A percentile compares a stretch with the other conserved stretches of the same genome.
Conservation (phyloP, 148 eudicot species). For the Amaranthus cruentus region DNA sequence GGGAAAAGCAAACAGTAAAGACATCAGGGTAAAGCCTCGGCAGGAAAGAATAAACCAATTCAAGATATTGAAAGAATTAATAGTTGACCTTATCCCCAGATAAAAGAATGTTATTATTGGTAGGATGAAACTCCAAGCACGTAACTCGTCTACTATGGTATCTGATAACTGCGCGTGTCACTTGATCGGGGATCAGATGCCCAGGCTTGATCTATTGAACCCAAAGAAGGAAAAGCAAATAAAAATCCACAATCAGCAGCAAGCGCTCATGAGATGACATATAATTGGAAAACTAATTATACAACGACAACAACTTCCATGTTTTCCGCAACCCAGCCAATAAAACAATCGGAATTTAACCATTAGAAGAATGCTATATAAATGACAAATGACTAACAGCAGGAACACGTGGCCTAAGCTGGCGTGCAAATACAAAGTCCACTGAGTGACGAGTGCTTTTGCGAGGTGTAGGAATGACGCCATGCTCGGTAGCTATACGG, state of each 20-base stretch:
- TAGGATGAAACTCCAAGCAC: conserved; percentile 96
- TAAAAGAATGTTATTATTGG: conserved; percentile 64
- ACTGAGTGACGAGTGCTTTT: conserved; percentile 50
- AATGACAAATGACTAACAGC: conserved; percentile 40
- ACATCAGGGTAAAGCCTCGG: background rate
- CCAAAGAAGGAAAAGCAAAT: background rate
- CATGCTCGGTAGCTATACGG: conserved; percentile 77
- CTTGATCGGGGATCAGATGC: conserved; percentile 70
- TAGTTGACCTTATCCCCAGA: conserved; percentile 91
- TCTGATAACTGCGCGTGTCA: conserved; percentile 80
- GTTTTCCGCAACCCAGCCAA: background rate
- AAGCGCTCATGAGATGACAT: background rate
- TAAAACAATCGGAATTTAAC: background rate
- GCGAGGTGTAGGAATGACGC: conserved; percentile 69
- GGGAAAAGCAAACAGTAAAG: background rate
- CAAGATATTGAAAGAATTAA: background rate
- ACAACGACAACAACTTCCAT: background rate
- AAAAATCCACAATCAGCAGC: background rate
- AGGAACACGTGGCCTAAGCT: conserved; percentile 59
- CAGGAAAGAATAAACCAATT: background rate
- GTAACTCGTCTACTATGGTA: conserved; percentile 93
- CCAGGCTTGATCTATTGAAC: conserved; percentile 65
- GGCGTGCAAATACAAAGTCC: conserved; percentile 73
- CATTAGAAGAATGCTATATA: background rate
- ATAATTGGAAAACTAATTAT: background rate